Conservation (phyloP, 164 flowering plant species). For the Magnolia officinalis region DNA sequence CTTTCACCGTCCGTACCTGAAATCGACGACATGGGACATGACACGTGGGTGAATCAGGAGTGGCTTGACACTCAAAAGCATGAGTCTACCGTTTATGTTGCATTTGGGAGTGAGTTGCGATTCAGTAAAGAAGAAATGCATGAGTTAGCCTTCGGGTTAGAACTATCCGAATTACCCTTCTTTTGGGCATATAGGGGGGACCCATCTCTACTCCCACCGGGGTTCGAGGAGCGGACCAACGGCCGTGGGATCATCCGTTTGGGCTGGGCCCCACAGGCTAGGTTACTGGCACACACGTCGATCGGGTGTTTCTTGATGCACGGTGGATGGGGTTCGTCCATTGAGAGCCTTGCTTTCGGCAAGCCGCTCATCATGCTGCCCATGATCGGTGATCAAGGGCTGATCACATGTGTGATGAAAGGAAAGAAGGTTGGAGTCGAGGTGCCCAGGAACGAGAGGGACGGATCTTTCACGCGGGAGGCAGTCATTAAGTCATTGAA, state of each 20-base stretch:
- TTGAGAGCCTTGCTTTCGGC: conserved; percentile 35
- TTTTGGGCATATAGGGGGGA: conserved; percentile 36
- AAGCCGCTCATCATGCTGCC: conserved; percentile 31
- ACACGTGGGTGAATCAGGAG: conserved; percentile 20
- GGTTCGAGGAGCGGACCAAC: conserved; percentile 29
- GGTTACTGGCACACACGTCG: conserved; percentile 36
- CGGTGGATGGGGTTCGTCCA: conserved; percentile 41
- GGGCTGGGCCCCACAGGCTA: conserved; percentile 44
- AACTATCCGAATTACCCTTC: conserved; percentile 31
- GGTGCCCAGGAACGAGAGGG: conserved; percentile 32
- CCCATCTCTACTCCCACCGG: conserved; percentile 19
- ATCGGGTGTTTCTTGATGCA: conserved; percentile 41
- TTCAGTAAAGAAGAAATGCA: conserved; percentile 20
- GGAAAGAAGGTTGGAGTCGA: conserved; percentile 37
- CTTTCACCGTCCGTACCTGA: background rate
- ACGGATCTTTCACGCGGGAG: conserved; percentile 32
- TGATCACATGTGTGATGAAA: conserved; percentile 33
- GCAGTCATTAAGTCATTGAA: conserved; percentile 28
- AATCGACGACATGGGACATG: background rate
- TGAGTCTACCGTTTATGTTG: conserved; percentile 24
- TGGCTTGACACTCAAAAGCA: conserved; percentile 12
- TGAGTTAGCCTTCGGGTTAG: conserved; percentile 31
- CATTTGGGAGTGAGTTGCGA: conserved; percentile 32
- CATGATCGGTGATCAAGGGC: conserved; percentile 25
- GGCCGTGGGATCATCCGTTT: conserved; percentile 26